Base-by-base conservation (phyloP, 495 filamentous ascomycete genomes). In the Aspergillus egyptiacus region DNA sequence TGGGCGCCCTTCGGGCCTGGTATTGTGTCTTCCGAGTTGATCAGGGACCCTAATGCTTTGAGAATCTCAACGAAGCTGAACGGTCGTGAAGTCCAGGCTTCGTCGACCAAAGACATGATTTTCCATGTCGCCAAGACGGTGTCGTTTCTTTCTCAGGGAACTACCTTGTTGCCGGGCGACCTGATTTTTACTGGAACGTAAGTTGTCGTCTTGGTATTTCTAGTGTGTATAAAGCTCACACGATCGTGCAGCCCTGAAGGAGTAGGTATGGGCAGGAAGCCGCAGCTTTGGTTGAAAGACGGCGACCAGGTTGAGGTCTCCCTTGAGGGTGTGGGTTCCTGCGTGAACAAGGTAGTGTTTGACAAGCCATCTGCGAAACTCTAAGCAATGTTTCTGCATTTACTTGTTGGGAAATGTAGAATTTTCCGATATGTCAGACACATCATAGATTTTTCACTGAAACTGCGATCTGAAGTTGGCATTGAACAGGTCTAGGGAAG, bases 1-100 rank as follows among this genome's bases (percentile, higher is more conserved):
- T 93, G 87, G 87, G 88, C 87, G n/a, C 89, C 88, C 0, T 85
- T 79, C 55, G 89, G 89, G 2, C 89, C 89, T 11, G 87, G 85
- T 0, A 89, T 93, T 55, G 85, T 89, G 17, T 81, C 77, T 28
- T 67, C 71, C 42, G 66, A 64, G n/a, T 33, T 89, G 50, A 84
- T 93, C 54, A 61, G 70, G 27, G 80, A 91, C 59, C 87, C 87
- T 0, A 84, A 88, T 63, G 70, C 64, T 14, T 64, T 90, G 46
- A 69, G 67, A 22, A 89, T 91, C 36, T 67, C 64, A 34, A 87
- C 84, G 0, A 81, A 77, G 50, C 54, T 93, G 28, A 94, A 94
- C 63, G 88, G 85, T 0, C 61, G 79, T 61, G 75, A 69, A 3
- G 78, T 88, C 3, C 89, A 95, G 70, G 78, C 86, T 48, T 84